Conservation (phyloP, 2,329 filamentous ascomycete species). For the Fusarium dlaminii region DNA sequence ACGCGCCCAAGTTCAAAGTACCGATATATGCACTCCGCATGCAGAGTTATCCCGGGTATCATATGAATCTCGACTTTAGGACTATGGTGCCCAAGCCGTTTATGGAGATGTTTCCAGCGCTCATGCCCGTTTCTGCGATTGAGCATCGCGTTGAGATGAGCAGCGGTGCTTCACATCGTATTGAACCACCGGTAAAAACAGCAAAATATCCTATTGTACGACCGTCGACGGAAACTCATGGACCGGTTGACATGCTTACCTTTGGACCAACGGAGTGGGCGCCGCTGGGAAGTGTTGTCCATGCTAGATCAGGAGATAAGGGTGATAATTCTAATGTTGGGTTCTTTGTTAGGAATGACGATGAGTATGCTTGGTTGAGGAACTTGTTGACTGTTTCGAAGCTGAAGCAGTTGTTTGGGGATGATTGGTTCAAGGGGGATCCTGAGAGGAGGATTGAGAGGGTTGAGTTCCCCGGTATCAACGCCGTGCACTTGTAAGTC, state of each 20-base stretch:
- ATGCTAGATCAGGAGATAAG: constrained; percentile 53
- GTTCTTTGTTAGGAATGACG: constrained; percentile 54
- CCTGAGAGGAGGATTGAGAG: constrained; percentile 51
- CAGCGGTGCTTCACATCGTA: constrained; percentile 22
- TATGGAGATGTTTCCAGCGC: constrained; percentile 54
- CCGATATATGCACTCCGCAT: constrained; percentile 52
- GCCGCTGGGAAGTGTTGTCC: constrained; percentile 46
- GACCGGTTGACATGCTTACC: constrained; percentile 35
- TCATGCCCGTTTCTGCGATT: constrained; percentile 44
- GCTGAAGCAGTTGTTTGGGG: constrained; percentile 50
- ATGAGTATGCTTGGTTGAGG: constrained; percentile 58
- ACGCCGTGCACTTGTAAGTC: constrained; percentile 43
- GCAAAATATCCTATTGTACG: constrained; percentile 38
- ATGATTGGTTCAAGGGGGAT: constrained; percentile 49
- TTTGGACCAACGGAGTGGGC: constrained; percentile 43
- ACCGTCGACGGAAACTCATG: constrained; percentile 41
- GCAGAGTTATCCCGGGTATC: constrained; percentile 55
- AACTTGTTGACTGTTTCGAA: constrained; percentile 51
- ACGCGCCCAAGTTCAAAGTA: constrained; percentile 49
- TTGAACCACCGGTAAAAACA: constrained; percentile 35
- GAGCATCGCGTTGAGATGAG: constrained; percentile 45
- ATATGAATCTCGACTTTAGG: constrained; percentile 55
- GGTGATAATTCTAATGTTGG: constrained; percentile 56
- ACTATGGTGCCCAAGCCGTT: constrained; percentile 55
- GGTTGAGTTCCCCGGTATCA: constrained; percentile 54